Base-by-base conservation (phyloP, 768 basidiomycete genomes). In the Baorangia bicolor region DNA sequence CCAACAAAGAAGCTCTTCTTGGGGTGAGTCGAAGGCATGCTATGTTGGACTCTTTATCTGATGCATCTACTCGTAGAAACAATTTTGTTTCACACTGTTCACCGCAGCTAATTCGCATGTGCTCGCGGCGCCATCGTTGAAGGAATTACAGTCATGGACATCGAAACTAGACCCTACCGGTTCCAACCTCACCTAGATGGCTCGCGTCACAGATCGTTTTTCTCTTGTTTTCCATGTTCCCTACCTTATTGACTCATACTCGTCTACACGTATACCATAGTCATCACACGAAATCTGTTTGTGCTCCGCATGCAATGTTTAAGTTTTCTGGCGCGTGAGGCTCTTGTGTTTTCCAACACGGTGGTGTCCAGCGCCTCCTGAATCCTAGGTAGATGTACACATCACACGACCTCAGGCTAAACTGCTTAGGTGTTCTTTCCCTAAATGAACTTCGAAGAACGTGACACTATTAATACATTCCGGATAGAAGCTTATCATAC, bases 31-130 rank as follows among this genome's bases (percentile, higher is more conserved):
- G 21, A 45, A 12, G 18, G 20, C 49, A 20, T 30, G n/a, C 6
- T 1, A 9, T 20, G 21, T 28, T 28, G 13, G 28, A 13, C 8
- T 40, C 30, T 34, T 55, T 12, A 18, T 37, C 52, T 63, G 38
- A 60, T 47, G 16, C 46, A 9, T 54, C 42, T 46, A 51, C 21
- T 45, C 27, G 30, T 67, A 94, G 94, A 91, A 87, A 80, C 84
- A 80, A 33, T 88, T 86, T 71, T 88, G 87, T 14, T 95, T 97
- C 73, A 94, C 92, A 13, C 80, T 97, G 31, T 96, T 95, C 73
- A 94, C 94, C 2, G 80, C 91, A 13, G 90, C 91, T 9, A 96
- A 97, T 70, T 94, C 94, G 25, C 88, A 94, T 74, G 92, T 91
- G 35, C 79, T 97, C 11, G 87, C 90, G 10, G 92, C 94, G 33